phyloP scores from a whole-genome alignment of 1,284 basidiomycete genomes.

The Porodaedalea pini region DNA sequence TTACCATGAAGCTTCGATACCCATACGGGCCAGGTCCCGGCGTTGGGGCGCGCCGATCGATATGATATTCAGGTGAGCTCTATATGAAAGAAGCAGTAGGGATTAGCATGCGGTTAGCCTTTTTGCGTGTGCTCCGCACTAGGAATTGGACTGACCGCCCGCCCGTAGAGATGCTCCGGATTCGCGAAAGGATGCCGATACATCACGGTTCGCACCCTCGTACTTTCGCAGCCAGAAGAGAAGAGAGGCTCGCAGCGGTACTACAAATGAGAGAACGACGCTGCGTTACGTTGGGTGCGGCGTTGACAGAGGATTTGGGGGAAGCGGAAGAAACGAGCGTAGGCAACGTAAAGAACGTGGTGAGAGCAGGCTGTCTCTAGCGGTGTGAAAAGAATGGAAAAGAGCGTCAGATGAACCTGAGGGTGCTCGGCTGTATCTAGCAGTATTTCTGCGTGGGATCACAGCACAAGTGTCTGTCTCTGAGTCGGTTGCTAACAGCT shows the following conservation, averaged over 20 bases:
- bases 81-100: background rate
- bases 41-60: background rate
- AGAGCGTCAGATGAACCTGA: background rate
- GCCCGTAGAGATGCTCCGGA: conserved; percentile 12
- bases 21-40: background rate
- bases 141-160: conserved; percentile 1
- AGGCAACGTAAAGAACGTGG: background rate
- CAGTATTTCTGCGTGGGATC: background rate
- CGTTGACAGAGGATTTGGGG: too few relatives aligned
- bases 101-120: background rate
- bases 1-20: conserved; percentile 12
- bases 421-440: background rate
- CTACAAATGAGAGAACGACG: too few relatives aligned
- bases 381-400: conserved; percentile 3
- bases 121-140: background rate
- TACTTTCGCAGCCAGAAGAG: too few relatives aligned
- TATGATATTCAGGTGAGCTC: background rate
- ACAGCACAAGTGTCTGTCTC: background rate
- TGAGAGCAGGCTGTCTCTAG: conserved; percentile 1
- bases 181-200: conserved; percentile 21
- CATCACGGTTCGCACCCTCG: conserved; percentile 2
- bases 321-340: conserved; percentile 1
- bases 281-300: too few relatives aligned
- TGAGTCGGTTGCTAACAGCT: background rate
- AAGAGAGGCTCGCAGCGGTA: too few relatives aligned